Percentiles rank a stretch among this genome's conserved stretches.
These are phyloP conservation scores for Crepidotus variabilis DNA, from an alignment of 768 basidiomycete genomes.

Conservation along the genomic window DNA sequence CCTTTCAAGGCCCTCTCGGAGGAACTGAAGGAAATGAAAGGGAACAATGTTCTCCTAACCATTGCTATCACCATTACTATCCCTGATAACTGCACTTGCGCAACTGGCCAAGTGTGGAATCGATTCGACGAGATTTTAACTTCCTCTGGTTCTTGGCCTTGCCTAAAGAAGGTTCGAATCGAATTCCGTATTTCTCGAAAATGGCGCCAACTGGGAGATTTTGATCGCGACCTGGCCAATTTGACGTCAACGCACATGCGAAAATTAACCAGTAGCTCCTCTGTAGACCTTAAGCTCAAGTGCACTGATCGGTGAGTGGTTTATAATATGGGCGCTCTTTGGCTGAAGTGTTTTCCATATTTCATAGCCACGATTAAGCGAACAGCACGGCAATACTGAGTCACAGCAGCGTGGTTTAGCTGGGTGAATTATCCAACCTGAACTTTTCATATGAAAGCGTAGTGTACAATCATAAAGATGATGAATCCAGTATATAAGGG, in stretches of 20 bases:
- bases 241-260: background rate
- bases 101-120: background rate
- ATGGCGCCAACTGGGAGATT: background rate
- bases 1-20: background rate
- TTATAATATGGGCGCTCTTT: no score
- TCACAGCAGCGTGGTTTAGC: no score
- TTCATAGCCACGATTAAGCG: no score
- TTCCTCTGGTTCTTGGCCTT: background rate
- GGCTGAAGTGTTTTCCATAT: no score
- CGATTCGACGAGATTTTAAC: background rate
- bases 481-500: no score
- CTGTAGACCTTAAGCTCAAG: constrained; percentile 21
- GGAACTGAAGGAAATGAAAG: background rate
- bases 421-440: no score
- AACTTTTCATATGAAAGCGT: no score
- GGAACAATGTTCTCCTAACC: background rate
- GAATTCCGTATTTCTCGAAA: background rate
- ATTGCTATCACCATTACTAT: background rate
- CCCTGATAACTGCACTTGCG: background rate
- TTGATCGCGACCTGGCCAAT: background rate
- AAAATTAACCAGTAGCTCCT: background rate
- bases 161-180: background rate
- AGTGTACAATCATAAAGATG: no score
- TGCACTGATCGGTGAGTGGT: no score
- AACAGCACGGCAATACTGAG: no score